Conservation (phyloP, 495 filamentous ascomycete genomes). For the Lentithecium fluviatile region DNA sequence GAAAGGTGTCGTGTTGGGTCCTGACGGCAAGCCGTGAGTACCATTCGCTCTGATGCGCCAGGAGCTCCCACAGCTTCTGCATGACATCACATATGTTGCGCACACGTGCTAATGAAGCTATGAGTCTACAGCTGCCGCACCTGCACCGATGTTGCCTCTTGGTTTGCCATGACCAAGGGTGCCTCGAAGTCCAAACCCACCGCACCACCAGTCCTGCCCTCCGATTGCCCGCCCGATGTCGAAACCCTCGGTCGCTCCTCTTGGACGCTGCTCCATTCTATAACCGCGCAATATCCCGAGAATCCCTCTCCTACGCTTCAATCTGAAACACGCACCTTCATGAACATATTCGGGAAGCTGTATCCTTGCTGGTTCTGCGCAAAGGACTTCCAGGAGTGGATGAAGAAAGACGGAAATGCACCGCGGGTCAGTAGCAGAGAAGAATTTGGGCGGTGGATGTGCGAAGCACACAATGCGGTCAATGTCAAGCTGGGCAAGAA, state of each 20-base stretch:
- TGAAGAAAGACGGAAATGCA: slow-evolving; percentile 66
- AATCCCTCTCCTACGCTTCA: slow-evolving; percentile 65
- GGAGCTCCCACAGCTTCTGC: background rate
- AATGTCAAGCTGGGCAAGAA: slow-evolving; percentile 91
- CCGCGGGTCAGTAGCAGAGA: slow-evolving; percentile 64
- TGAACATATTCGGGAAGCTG: slow-evolving; percentile 72
- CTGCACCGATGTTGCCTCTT: slow-evolving; percentile 75
- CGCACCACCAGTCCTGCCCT: slow-evolving; percentile 31
- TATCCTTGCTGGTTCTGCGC: slow-evolving; percentile 97
- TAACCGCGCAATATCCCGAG: slow-evolving; percentile 81
- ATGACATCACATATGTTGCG: background rate
- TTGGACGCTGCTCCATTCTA: slow-evolving; percentile 91
- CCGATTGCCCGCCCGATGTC: slow-evolving; percentile 69
- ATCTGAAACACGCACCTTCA: slow-evolving; percentile 71
- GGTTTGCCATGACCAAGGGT: slow-evolving; percentile 65
- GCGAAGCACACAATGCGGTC: slow-evolving; percentile 95
- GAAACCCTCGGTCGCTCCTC: slow-evolving; percentile 78
- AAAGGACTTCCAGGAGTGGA: slow-evolving; percentile 83
- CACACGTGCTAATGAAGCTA: slow-evolving; percentile 27
- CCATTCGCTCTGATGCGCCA: background rate
- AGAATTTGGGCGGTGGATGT: slow-evolving; percentile 91
- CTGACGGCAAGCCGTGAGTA: slow-evolving; percentile 93
- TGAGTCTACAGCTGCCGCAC: slow-evolving; percentile 69
- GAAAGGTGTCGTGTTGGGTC: slow-evolving; percentile 81
- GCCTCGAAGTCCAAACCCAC: slow-evolving; percentile 26